These are phyloP conservation scores for Scheffersomyces cryptocercus DNA, from an alignment of 1,139 yeast genomes.

Conservation along the genomic window DNA sequence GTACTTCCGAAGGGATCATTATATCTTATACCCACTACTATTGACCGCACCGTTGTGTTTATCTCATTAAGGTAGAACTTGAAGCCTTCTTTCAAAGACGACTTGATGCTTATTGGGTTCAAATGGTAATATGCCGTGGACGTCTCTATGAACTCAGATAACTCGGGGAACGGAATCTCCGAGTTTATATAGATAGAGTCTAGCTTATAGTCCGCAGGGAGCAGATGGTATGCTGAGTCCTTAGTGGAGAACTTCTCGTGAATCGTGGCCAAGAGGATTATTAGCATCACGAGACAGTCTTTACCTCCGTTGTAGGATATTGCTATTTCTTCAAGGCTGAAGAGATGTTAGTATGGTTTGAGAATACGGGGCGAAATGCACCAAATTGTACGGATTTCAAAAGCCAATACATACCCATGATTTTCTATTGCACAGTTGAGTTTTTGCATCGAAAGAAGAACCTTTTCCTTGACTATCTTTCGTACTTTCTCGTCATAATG, in stretches of 20 bases:
- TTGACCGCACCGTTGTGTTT: conserved; percentile 55
- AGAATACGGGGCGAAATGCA: too few relatives aligned
- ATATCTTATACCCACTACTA: conserved; percentile 79
- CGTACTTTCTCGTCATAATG: conserved; percentile 24
- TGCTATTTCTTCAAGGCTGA: conserved; percentile 56
- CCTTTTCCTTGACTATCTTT: conserved; percentile 30
- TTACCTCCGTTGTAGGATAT: conserved; percentile 89
- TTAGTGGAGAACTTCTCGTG: conserved; percentile 30
- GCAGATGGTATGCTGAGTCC: conserved; percentile 5
- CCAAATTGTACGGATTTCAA: too few relatives aligned
- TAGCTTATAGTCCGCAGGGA: conserved; percentile 37
- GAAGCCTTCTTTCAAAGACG: conserved; percentile 66
- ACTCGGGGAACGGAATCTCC: conserved; percentile 65
- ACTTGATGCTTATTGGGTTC: conserved; percentile 45
- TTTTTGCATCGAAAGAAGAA: conserved; percentile 29
- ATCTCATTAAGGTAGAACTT: conserved; percentile 48
- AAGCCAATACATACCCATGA: conserved; percentile 29
- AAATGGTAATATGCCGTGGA: conserved; percentile 48
- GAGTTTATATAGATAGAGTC: conserved; percentile 71
- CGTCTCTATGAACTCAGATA: conserved; percentile 44
- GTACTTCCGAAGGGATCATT: conserved; percentile 74
- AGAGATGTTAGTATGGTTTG: too few relatives aligned
- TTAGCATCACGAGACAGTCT: conserved; percentile 82
- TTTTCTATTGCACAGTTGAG: conserved; percentile 31
- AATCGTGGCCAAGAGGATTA: conserved; percentile 62